Conservation (phyloP, 2,329 filamentous ascomycete genomes). For the Sporothrix pseudoabietina region DNA sequence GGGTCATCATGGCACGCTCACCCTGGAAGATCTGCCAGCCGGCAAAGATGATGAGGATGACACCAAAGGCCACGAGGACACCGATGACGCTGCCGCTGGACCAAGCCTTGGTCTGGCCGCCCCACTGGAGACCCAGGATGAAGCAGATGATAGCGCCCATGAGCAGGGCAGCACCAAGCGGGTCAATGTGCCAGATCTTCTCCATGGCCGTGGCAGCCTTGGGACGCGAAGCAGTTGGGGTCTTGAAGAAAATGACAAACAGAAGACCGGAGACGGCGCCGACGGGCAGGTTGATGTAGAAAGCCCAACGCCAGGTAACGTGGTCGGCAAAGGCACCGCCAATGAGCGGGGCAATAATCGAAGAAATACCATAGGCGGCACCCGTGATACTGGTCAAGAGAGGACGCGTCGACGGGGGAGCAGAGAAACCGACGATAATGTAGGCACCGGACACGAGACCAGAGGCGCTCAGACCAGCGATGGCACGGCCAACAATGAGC, state of each 20-base stretch:
- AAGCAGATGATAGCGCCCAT: constrained; percentile 46
- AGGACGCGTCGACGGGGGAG: constrained; percentile 34
- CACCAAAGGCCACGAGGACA: constrained; percentile 29
- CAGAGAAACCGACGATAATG: constrained; percentile 46
- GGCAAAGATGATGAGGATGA: constrained; percentile 1
- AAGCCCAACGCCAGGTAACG: constrained; percentile 40
- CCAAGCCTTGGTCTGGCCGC: constrained; percentile 48
- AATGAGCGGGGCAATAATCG: constrained; percentile 38
- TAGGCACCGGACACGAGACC: constrained; percentile 46
- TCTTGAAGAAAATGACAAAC: constrained; percentile 43
- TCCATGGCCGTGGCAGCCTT: constrained; percentile 40
- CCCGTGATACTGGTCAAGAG: constrained; percentile 39
- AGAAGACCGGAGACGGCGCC: constrained; percentile 38
- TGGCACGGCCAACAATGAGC: constrained; percentile 52
- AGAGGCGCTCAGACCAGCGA: constrained; percentile 52
- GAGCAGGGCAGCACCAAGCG: constrained; percentile 44
- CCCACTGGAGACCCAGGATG: constrained; percentile 49
- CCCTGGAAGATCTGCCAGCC: constrained; percentile 41
- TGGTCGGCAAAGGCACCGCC: constrained; percentile 39
- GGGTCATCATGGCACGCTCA: constrained; percentile 54
- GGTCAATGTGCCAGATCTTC: constrained; percentile 49
- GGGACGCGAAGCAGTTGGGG: constrained; percentile 42
- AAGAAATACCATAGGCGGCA: constrained; percentile 38
- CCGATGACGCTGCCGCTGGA: constrained; percentile 37
- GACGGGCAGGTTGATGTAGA: constrained; percentile 42